phyloP scores from a whole-genome alignment of 169 alveolate species.

The Condylostoma magnum region DNA sequence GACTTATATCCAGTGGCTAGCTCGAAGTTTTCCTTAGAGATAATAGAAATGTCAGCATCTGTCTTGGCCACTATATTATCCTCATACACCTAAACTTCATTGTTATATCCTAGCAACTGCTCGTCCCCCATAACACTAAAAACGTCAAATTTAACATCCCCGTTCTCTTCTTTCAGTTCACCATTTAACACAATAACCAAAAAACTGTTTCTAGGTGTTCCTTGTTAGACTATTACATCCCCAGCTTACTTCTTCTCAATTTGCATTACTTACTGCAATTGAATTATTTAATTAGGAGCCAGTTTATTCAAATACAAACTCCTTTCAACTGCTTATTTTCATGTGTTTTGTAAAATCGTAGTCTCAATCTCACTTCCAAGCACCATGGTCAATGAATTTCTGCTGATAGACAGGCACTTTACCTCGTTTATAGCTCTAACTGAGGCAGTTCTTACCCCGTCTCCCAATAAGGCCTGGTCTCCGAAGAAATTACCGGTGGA shows the following conservation, averaged over 20 bases:
- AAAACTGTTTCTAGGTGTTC: background rate
- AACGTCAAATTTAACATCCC: constrained; percentile 37
- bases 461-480: constrained; percentile 80
- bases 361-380: constrained; percentile 40
- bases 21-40: background rate
- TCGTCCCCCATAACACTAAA: constrained; percentile 22
- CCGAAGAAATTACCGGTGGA: constrained; percentile 53
- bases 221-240: constrained; percentile 2
- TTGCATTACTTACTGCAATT: background rate
- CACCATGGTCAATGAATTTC: constrained; percentile 42
- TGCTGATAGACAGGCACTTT: constrained; percentile 38
- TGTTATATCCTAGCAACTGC: no score
- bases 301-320: background rate
- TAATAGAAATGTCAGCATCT: background rate
- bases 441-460: constrained; percentile 81
- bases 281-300: background rate
- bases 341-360: constrained; percentile 9
- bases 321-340: constrained; percentile 13
- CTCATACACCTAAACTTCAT: background rate
- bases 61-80: background rate
- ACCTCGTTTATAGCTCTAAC: constrained; percentile 64
- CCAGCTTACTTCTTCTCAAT: background rate
- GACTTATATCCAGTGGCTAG: constrained; percentile 28
- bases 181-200: constrained; percentile 35
- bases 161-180: constrained; percentile 24